These are phyloP conservation scores for Pseudoperonospora humuli DNA, from an alignment of 352 stramenopile genomes.

Conservation along the genomic window DNA sequence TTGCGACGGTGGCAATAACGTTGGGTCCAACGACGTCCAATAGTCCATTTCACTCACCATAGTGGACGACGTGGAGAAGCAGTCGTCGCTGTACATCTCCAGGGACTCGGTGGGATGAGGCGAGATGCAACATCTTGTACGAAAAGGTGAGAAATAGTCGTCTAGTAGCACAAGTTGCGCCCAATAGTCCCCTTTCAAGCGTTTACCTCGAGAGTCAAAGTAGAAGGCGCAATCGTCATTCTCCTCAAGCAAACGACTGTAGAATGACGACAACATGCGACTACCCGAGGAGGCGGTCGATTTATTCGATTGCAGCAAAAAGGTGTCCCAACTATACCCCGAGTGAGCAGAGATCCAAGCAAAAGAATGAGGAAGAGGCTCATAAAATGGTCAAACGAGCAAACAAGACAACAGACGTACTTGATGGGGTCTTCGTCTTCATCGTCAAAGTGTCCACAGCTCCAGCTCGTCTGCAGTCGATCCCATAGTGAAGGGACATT, in stretches of 20 bases:
- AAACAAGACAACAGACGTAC: no score
- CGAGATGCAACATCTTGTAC: neutral
- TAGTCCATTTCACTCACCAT: slow-evolving; percentile 41
- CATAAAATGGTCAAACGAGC: no score
- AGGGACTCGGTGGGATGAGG: slow-evolving; percentile 9
- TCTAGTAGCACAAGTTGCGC: slow-evolving; percentile 43
- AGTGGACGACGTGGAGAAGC: slow-evolving; percentile 26
- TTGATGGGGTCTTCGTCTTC: slow-evolving; percentile 24
- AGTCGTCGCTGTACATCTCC: slow-evolving; percentile 24
- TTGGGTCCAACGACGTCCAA: slow-evolving; percentile 25
- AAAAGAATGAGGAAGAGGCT: no score
- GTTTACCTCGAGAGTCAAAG: slow-evolving; percentile 43
- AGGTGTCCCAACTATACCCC: slow-evolving; percentile 37
- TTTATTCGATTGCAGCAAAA: slow-evolving; percentile 32
- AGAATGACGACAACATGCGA: slow-evolving; percentile 72
- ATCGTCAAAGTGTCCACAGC: slow-evolving; percentile 17
- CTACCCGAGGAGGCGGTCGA: slow-evolving; percentile 54
- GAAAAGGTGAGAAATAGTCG: slow-evolving; percentile 41
- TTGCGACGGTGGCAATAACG: slow-evolving; percentile 3
- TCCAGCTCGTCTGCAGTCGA: slow-evolving; percentile 50
- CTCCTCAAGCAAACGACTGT: slow-evolving; percentile 66
- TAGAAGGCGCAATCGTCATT: slow-evolving; percentile 62
- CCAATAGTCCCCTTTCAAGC: slow-evolving; percentile 44
- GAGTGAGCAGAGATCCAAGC: no score
- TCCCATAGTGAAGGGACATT: slow-evolving; percentile 37